Evolutionary conservation across 106 monocot species (phyloP).

Genomic region (Dioscorea alata): DNA sequence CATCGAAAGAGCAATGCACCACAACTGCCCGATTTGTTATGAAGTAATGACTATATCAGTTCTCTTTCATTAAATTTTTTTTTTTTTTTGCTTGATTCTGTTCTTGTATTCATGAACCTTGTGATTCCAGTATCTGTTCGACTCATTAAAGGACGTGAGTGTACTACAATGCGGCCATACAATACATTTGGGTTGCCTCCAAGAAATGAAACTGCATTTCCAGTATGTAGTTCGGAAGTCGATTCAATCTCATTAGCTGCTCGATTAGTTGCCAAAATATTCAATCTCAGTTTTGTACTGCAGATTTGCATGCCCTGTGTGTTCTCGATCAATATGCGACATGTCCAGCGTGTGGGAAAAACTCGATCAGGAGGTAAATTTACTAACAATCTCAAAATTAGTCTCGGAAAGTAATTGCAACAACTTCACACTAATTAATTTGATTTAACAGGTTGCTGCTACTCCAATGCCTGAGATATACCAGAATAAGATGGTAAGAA

Average conservation of each 20-base stretch:
- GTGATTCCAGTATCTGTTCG: slow-evolving; percentile 44
- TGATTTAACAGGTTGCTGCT: slow-evolving; percentile 46
- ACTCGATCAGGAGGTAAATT: slow-evolving; percentile 64
- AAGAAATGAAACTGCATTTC: slow-evolving; percentile 63
- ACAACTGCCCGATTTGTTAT: slow-evolving; percentile 69
- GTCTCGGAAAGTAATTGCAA: not conserved
- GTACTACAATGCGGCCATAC: slow-evolving; percentile 63
- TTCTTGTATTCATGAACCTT: not conserved
- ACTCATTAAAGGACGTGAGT: slow-evolving; percentile 51
- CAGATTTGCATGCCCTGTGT: slow-evolving; percentile 86
- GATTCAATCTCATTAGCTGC: no score
- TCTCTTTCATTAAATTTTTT: not conserved
- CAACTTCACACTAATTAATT: not conserved
- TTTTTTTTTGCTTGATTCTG: not conserved
- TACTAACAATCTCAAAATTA: not conserved
- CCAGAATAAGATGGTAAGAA: slow-evolving; percentile 65
- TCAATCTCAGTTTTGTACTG: not conserved
- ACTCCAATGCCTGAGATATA: slow-evolving; percentile 72
- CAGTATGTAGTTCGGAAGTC: slow-evolving; percentile 33
- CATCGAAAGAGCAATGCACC: slow-evolving; percentile 71
- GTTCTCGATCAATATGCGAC: slow-evolving; percentile 72
- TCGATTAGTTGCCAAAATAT: no score
- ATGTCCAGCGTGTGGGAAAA: slow-evolving; percentile 82
- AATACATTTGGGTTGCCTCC: slow-evolving; percentile 60
- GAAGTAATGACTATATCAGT: slow-evolving; percentile 26